phyloP scores from a whole-genome alignment of 768 basidiomycete genomes.

The Pulveroboletus sp. region DNA sequence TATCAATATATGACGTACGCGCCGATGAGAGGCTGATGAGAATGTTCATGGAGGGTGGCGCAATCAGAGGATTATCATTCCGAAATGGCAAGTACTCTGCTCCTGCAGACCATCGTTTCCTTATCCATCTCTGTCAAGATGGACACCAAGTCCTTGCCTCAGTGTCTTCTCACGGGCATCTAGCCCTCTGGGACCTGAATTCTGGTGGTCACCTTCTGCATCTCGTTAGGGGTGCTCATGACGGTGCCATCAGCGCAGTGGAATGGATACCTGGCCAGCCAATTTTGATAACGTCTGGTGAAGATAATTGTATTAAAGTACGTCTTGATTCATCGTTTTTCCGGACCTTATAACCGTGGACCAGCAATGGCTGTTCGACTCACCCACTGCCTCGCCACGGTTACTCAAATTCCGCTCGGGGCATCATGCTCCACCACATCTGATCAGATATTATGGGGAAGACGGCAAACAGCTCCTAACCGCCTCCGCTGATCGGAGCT shows the following conservation, averaged over 20 bases:
- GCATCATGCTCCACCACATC: conserved; percentile 84
- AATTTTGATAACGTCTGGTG: conserved; percentile 81
- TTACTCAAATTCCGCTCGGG: conserved; percentile 90
- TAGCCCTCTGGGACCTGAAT: conserved; percentile 92
- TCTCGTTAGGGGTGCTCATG: conserved; percentile 84
- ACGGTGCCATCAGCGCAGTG: conserved; percentile 72
- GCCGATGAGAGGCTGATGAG: conserved; percentile 85
- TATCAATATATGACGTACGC: conserved; percentile 86
- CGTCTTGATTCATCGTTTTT: conserved; percentile 6
- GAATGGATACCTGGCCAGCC: conserved; percentile 96
- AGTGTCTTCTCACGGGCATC: conserved; percentile 79
- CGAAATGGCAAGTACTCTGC: conserved; percentile 63
- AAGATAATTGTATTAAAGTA: conserved; percentile 95
- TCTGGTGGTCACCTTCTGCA: conserved; percentile 78
- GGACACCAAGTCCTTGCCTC: conserved; percentile 86
- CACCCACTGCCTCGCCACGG: conserved; percentile 78
- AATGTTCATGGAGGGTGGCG: conserved; percentile 87
- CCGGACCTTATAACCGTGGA: conserved; percentile 3
- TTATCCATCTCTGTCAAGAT: conserved; percentile 42
- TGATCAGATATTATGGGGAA: conserved; percentile 93
- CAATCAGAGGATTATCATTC: conserved; percentile 73
- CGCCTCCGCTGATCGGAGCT: conserved; percentile 81
- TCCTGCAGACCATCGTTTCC: background rate
- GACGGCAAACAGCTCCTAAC: conserved; percentile 94
- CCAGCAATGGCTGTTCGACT: conserved; percentile 98